phyloP scores from a whole-genome alignment of 306 rosid genomes.

The Vigna radiata region DNA sequence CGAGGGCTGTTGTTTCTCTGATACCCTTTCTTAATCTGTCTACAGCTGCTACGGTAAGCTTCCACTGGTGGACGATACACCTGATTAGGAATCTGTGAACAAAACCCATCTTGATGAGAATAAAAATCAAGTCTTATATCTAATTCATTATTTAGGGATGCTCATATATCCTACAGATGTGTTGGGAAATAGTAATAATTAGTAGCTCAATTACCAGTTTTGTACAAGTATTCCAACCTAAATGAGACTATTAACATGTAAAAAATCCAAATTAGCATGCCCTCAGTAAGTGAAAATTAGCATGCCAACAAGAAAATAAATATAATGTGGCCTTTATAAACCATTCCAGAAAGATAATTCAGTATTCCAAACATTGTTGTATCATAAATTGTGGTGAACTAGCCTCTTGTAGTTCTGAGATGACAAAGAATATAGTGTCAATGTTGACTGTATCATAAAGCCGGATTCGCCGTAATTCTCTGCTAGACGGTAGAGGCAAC shows the following conservation, averaged over 20 bases:
- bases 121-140: constrained; percentile 12
- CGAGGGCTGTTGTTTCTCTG: constrained; percentile 70
- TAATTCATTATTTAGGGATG: neutral
- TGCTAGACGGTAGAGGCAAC: constrained; percentile 68
- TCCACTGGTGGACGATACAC: constrained; percentile 73
- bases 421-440: constrained; percentile 72
- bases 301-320: neutral
- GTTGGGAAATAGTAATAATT: constrained; percentile 19
- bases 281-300: neutral
- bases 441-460: constrained; percentile 80
- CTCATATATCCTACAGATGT: neutral
- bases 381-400: constrained; percentile 28
- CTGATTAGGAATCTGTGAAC: constrained; percentile 66
- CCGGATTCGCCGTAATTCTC: constrained; percentile 83
- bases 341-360: constrained; percentile 11
- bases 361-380: neutral
- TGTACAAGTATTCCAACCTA: constrained; percentile 4
- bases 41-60: constrained; percentile 67
- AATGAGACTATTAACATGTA: neutral
- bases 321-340: neutral
- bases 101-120: constrained; percentile 23
- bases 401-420: constrained; percentile 80
- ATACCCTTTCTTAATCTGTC: constrained; percentile 74
- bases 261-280: neutral
- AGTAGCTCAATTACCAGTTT: neutral